Conservation (phyloP, 2,329 filamentous ascomycete genomes). For the Aspergillus thermomutatus region DNA sequence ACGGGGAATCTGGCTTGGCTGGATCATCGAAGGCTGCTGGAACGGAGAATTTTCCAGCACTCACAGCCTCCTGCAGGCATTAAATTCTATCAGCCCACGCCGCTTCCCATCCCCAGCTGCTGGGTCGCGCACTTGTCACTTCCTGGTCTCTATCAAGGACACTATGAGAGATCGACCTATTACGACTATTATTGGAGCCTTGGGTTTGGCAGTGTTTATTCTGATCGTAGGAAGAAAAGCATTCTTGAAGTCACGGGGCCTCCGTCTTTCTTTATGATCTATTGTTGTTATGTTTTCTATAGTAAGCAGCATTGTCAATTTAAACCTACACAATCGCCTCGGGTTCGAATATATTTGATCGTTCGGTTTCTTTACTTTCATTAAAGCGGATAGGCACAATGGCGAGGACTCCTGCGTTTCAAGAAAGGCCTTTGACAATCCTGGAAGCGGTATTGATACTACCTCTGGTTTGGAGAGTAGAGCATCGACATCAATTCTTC, state of each 20-base stretch:
- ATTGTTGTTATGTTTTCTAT: neutral
- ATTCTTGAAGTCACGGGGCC: neutral
- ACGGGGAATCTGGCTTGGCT: conserved; percentile 22
- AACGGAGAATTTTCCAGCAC: conserved; percentile 9
- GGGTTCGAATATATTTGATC: too few species aligned
- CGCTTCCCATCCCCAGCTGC: neutral
- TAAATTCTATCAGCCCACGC: neutral
- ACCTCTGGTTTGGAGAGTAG: too few species aligned
- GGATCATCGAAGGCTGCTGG: conserved; percentile 27
- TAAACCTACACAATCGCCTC: too few species aligned
- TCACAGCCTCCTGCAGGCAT: conserved; percentile 3
- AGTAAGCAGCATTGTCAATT: too few species aligned
- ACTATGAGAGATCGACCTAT: neutral
- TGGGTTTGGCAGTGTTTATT: conserved; percentile 3
- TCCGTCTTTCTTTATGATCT: neutral
- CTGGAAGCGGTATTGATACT: too few species aligned
- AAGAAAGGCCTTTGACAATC: too few species aligned
- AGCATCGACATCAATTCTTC: too few species aligned
- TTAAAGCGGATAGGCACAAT: too few species aligned
- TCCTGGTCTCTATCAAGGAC: neutral
- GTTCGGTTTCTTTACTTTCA: too few species aligned
- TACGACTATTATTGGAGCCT: conserved; percentile 3
- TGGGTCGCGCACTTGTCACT: neutral
- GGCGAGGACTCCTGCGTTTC: too few species aligned
- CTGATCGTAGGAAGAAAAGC: conserved; percentile 3